Conservation (phyloP, 345 rosid genomes). For the Excoecaria cochinchinensis region DNA sequence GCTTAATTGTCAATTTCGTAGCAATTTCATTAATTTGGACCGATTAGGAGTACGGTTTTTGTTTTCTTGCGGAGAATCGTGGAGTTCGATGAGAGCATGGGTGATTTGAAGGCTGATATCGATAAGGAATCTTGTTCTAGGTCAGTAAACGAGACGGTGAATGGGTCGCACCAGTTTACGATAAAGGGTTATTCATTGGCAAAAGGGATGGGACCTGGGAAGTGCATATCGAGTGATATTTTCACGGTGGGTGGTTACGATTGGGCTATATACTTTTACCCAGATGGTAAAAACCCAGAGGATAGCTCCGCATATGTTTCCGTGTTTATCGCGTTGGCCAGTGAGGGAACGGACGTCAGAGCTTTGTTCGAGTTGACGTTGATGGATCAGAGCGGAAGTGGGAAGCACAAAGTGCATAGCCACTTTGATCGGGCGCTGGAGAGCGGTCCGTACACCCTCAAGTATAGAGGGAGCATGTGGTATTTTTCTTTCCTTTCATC, state of each 20-base stretch:
- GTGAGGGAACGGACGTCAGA: slow-evolving; percentile 90
- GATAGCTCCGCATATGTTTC: slow-evolving; percentile 72
- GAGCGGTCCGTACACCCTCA: slow-evolving; percentile 82
- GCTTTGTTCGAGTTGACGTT: slow-evolving; percentile 85
- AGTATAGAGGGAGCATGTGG: slow-evolving; percentile 97
- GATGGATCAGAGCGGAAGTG: slow-evolving; percentile 92
- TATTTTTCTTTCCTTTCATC: slow-evolving; percentile 15
- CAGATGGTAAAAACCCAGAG: slow-evolving; percentile 85
- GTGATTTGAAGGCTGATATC: slow-evolving; percentile 27
- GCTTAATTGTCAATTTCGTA: neutral
- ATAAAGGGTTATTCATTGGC: slow-evolving; percentile 83
- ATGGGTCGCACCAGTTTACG: slow-evolving; percentile 77
- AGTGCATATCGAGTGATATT: slow-evolving; percentile 70
- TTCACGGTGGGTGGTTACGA: slow-evolving; percentile 88
- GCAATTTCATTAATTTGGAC: neutral
- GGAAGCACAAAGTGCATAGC: slow-evolving; percentile 83
- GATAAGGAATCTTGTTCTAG: slow-evolving; percentile 51
- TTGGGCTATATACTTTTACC: slow-evolving; percentile 93
- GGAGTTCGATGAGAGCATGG: slow-evolving; percentile 49
- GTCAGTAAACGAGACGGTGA: slow-evolving; percentile 68
- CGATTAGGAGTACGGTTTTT: neutral
- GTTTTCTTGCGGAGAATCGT: neutral
- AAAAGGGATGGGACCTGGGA: slow-evolving; percentile 78
- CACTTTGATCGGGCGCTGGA: slow-evolving; percentile 93
- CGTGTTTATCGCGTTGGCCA: slow-evolving; percentile 78